Evolutionary conservation across 2,329 filamentous ascomycete genomes (phyloP).

Genomic region (Hyphodiscus sp.): DNA sequence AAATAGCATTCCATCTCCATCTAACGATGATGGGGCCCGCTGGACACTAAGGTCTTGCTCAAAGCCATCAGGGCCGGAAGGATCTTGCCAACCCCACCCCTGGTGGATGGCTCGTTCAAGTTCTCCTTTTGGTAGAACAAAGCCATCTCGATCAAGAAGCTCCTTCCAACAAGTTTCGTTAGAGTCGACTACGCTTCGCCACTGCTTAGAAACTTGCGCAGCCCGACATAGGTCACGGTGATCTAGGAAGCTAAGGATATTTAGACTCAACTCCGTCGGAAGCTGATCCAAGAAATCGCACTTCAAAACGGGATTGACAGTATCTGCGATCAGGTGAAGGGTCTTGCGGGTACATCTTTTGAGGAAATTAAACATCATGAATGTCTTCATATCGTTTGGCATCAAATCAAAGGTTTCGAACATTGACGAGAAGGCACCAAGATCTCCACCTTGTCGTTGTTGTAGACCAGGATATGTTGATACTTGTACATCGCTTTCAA

Average conservation of each 20-base stretch:
- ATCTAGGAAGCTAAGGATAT: constrained; percentile 83
- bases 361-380: constrained; percentile 94
- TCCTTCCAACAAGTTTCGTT: constrained; percentile 97
- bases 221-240: constrained; percentile 80
- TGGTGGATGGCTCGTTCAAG: constrained; percentile 78
- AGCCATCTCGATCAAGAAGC: constrained; percentile 79
- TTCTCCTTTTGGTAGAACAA: constrained; percentile 70
- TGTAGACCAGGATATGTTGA: constrained; percentile 37
- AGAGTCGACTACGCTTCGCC: constrained; percentile 83
- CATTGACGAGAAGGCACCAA: constrained; percentile 46
- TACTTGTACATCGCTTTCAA: constrained; percentile 15
- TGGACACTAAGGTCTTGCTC: constrained; percentile 71
- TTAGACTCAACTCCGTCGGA: constrained; percentile 78
- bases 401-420: constrained; percentile 87
- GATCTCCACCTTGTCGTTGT: constrained; percentile 20
- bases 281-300: constrained; percentile 85
- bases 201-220: constrained; percentile 88
- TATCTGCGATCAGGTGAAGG: constrained; percentile 79
- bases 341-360: constrained; percentile 83
- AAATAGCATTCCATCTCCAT: constrained; percentile 38
- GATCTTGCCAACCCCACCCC: constrained; percentile 97
- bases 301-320: constrained; percentile 89
- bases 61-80: constrained; percentile 64
- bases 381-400: constrained; percentile 85
- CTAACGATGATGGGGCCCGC: constrained; percentile 41